phyloP scores from a whole-genome alignment of 2,329 filamentous ascomycete species.

The Dothiorella sarmentorum region DNA sequence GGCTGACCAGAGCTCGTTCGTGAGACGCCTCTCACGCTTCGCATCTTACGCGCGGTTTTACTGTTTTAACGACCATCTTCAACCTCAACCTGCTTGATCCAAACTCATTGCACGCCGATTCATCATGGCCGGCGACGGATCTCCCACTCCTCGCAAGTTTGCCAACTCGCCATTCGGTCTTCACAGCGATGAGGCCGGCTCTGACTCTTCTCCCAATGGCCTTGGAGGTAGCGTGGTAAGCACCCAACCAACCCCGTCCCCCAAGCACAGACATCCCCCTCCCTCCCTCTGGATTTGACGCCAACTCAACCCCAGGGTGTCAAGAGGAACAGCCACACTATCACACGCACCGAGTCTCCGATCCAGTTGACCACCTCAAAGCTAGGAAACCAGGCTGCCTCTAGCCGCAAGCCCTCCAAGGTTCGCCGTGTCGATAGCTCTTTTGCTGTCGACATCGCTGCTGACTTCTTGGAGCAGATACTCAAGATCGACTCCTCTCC shows the following conservation, averaged over 20 bases:
- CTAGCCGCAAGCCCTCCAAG: slow-evolving; percentile 16
- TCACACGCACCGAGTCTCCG: slow-evolving; percentile 21
- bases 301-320: slow-evolving; percentile 29
- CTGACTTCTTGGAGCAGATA: slow-evolving; percentile 10
- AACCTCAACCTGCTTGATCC: not conserved
- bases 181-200: slow-evolving; percentile 30
- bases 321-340: slow-evolving; percentile 29
- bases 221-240: slow-evolving; percentile 32
- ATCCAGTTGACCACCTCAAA: slow-evolving; percentile 37
- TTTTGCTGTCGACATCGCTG: slow-evolving; percentile 20
- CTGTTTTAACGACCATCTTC: slow-evolving; percentile 31
- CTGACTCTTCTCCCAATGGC: slow-evolving; percentile 35
- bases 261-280: slow-evolving; percentile 22
- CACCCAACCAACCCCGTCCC: slow-evolving; percentile 21
- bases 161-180: slow-evolving; percentile 24
- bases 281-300: not conserved
- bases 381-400: slow-evolving; percentile 28
- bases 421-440: slow-evolving; percentile 32
- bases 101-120: slow-evolving; percentile 24
- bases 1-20: not conserved
- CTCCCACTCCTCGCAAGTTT: slow-evolving; percentile 41
- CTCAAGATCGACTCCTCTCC: slow-evolving; percentile 7
- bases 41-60: slow-evolving; percentile 19
- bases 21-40: not conserved
- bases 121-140: slow-evolving; percentile 41